Base-by-base conservation (phyloP, 495 filamentous ascomycete genomes). In the Pseudoneurospora amorphoporcata region DNA sequence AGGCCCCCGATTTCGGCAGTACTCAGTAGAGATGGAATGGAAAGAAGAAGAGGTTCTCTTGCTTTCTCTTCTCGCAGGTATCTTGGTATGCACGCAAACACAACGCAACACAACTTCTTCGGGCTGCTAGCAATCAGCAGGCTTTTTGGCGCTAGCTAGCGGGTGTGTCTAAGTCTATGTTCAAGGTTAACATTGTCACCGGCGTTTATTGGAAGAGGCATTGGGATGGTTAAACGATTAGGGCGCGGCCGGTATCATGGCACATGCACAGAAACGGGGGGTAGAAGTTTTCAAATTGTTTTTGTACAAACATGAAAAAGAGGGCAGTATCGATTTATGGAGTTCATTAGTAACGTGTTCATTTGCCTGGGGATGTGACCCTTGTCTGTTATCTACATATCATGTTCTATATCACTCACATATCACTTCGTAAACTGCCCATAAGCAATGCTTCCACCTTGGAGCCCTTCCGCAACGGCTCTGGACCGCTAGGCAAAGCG, bases 1-100 rank as follows among this genome's bases (percentile, higher is more conserved):
- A 94, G 82, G 94, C 95, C 35, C 70, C 78, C 6, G 92, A 93
- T 45, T 97, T 99, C 78, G 84, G 88, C 81, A 81, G 73, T 71
- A 74, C 81, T 41, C 82, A 82, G 80, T 65, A 65, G 53, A 65
- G 32, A 35, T 37, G 53, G 29, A 23, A 23, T 29, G 65, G 41
- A 42, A 47, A 12, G 45, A 58, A 19, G 29, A 17, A 45, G 38
- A 70, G 40, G 69, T 32, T 39, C 5, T 14, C 43, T 70, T 29
- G 37, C 53, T 72, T 45, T 68, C 16, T n/a, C 17, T 69, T 69
- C 9, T 37, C 42, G 17, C 29, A 17, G 8, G 53, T 29, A 61
- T 35, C 7, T 61, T 65, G 17, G 19, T 71, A 41, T 71, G 43
- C 42, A 37, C 14, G 37, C 42, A 38, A 69, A 35, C 70, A 35